Percentiles rank a stretch among this genome's conserved stretches.
These are phyloP conservation scores for Cordyceps cateniannulata DNA, from an alignment of 2,329 filamentous ascomycete species.

Conservation along the genomic window DNA sequence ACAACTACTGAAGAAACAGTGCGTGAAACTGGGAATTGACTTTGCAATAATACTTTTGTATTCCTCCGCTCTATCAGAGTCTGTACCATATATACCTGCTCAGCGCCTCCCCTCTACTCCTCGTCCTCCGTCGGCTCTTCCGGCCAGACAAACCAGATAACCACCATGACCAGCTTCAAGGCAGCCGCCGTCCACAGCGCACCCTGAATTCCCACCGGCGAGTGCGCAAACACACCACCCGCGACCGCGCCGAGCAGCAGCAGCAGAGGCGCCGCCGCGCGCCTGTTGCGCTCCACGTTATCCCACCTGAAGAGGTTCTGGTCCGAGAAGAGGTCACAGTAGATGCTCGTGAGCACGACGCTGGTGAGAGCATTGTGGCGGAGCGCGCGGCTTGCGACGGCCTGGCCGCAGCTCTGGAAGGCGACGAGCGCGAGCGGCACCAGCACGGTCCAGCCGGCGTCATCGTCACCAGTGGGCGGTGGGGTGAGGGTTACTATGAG, in stretches of 20 bases:
- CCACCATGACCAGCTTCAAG: slow-evolving; percentile 49
- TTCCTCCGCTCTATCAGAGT: not conserved
- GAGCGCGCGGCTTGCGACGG: slow-evolving; percentile 65
- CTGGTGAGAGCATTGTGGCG: slow-evolving; percentile 66
- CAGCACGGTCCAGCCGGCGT: slow-evolving; percentile 52
- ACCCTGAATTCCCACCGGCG: slow-evolving; percentile 40
- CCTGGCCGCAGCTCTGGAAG: slow-evolving; percentile 73
- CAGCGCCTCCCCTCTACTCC: not conserved
- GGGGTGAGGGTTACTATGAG: slow-evolving; percentile 44
- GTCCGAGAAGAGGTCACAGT: slow-evolving; percentile 74
- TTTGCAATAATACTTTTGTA: no score
- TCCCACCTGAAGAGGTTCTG: slow-evolving; percentile 36
- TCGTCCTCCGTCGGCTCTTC: slow-evolving; percentile 32
- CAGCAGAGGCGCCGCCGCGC: slow-evolving; percentile 42
- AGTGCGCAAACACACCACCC: slow-evolving; percentile 45
- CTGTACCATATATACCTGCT: not conserved
- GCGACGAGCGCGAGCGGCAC: slow-evolving; percentile 63
- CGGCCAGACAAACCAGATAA: slow-evolving; percentile 57
- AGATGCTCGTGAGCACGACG: slow-evolving; percentile 74
- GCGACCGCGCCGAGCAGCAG: slow-evolving; percentile 43
- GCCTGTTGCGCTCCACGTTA: slow-evolving; percentile 45
- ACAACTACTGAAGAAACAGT: no score
- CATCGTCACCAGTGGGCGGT: slow-evolving; percentile 31
- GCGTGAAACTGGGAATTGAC: no score
- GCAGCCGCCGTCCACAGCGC: slow-evolving; percentile 54